Percentiles rank a stretch among this genome's conserved stretches.
Conservation (phyloP, 176 grass and related monocot species). For the Rhynchospora pubera region DNA sequence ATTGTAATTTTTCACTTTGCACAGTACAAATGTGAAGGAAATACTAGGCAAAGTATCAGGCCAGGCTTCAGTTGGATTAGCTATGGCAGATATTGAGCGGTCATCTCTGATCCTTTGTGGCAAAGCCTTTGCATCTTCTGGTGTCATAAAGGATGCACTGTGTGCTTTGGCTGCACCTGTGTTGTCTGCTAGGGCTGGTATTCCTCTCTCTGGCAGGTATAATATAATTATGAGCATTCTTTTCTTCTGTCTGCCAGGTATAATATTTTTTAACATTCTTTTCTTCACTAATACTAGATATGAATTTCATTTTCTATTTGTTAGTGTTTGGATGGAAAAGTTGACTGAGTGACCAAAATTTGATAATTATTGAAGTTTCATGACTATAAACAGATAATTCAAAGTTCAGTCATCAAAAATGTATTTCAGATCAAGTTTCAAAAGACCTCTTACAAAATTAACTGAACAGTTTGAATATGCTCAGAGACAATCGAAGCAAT, state of each 20-base stretch:
- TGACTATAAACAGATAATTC: too few species aligned
- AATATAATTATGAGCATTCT: background rate
- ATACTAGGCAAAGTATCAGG: slow-evolving; percentile 40
- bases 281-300: background rate
- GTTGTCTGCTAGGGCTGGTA: slow-evolving; percentile 65
- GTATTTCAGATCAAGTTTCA: too few species aligned
- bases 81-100: slow-evolving; percentile 61
- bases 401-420: too few species aligned
- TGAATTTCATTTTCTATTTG: too few species aligned
- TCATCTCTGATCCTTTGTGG: slow-evolving; percentile 76
- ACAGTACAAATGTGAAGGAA: slow-evolving; percentile 60
- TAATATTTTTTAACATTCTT: background rate
- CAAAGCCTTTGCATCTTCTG: slow-evolving; percentile 63
- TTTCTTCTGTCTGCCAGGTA: slow-evolving; percentile 53
- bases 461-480: background rate
- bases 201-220: slow-evolving; percentile 71
- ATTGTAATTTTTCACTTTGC: slow-evolving; percentile 14
- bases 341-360: too few species aligned
- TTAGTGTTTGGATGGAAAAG: too few species aligned
- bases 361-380: too few species aligned
- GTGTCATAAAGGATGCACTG: slow-evolving; percentile 57
- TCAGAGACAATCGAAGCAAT: background rate
- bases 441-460: too few species aligned
- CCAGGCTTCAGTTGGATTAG: slow-evolving; percentile 54
- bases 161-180: slow-evolving; percentile 64